Conservation (phyloP, 352 stramenopile genomes). For the Phytophthora agathidicida region DNA sequence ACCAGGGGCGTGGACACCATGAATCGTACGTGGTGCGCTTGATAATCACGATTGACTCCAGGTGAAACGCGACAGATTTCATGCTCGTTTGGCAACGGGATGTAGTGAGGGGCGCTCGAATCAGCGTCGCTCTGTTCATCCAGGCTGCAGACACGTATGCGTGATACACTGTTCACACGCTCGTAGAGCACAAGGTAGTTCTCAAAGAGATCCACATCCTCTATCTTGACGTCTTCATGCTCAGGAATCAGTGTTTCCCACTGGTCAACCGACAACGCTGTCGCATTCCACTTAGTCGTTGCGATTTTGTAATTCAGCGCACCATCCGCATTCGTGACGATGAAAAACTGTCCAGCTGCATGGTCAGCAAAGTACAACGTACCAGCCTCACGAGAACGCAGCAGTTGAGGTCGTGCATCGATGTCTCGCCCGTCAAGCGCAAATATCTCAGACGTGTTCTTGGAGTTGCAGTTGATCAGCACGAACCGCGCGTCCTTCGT, state of each 20-base stretch:
- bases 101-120: slow-evolving; percentile 36
- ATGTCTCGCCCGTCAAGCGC: slow-evolving; percentile 39
- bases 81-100: slow-evolving; percentile 63
- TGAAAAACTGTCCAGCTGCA: slow-evolving; percentile 63
- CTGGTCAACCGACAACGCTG: neutral
- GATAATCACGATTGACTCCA: slow-evolving; percentile 84
- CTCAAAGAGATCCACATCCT: slow-evolving; percentile 89
- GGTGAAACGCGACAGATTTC: slow-evolving; percentile 66
- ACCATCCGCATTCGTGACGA: slow-evolving; percentile 83
- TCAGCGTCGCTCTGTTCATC: slow-evolving; percentile 1
- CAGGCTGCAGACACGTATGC: slow-evolving; percentile 68
- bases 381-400: slow-evolving; percentile 56
- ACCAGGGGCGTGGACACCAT: slow-evolving; percentile 76
- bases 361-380: slow-evolving; percentile 90
- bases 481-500: slow-evolving; percentile 85
- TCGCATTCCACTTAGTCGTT: slow-evolving; percentile 18
- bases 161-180: slow-evolving; percentile 67
- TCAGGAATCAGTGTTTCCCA: slow-evolving; percentile 68
- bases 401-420: slow-evolving; percentile 37
- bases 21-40: slow-evolving; percentile 63
- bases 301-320: slow-evolving; percentile 83
- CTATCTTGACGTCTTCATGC: slow-evolving; percentile 77
- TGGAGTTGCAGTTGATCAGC: slow-evolving; percentile 90
- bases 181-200: slow-evolving; percentile 86
- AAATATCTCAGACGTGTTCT: slow-evolving; percentile 87